Conservation (phyloP, 2,329 filamentous ascomycete genomes). For the Pseudogymnoascus pannorum region DNA sequence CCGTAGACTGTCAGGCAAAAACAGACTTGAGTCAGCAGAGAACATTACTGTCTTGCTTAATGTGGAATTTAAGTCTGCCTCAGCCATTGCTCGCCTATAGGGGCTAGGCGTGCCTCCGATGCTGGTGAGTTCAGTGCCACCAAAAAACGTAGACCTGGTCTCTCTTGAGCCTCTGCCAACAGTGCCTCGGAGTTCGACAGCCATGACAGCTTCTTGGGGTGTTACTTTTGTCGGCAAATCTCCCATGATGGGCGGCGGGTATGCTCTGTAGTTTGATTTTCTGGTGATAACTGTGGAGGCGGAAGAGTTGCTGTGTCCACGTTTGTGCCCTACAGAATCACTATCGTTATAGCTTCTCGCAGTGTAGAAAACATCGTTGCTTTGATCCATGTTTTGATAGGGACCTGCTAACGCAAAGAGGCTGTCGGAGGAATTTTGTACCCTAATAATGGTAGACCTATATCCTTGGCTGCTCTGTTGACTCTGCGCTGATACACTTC, state of each 20-base stretch:
- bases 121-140: constrained; percentile 41
- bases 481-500: constrained; percentile 17
- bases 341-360: background rate
- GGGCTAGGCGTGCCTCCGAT: constrained; percentile 49
- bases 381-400: background rate
- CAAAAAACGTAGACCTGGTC: constrained; percentile 44
- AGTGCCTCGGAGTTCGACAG: constrained; percentile 17
- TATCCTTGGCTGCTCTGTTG: constrained; percentile 14
- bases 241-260: constrained; percentile 8
- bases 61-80: constrained; percentile 16
- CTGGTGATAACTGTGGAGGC: constrained; percentile 4
- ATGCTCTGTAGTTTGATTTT: constrained; percentile 1
- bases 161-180: constrained; percentile 31
- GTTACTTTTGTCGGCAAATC: constrained; percentile 14
- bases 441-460: constrained; percentile 11
- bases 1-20: background rate
- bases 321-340: background rate
- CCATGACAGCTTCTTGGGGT: constrained; percentile 24
- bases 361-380: constrained; percentile 5
- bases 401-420: background rate
- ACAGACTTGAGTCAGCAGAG: background rate
- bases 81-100: constrained; percentile 43
- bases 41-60: background rate
- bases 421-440: background rate
- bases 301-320: background rate